phyloP scores from a whole-genome alignment of 2,329 filamentous ascomycete genomes.

The Myriangium duriaei region DNA sequence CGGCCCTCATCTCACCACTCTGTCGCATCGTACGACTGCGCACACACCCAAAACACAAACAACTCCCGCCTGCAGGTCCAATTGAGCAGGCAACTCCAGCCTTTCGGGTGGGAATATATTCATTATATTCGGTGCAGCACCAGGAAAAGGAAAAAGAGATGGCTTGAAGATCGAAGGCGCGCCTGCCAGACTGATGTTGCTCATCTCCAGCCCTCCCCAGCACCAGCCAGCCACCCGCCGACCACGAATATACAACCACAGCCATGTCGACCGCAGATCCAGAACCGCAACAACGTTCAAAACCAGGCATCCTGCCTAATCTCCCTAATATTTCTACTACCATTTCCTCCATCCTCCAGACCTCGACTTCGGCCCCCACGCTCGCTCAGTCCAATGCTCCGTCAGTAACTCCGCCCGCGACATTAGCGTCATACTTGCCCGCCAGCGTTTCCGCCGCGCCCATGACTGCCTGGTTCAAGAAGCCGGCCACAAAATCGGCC shows the following conservation, averaged over 20 bases:
- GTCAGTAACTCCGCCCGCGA: conserved; percentile 2
- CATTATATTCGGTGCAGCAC: neutral
- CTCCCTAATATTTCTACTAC: conserved; percentile 9
- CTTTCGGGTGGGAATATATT: neutral
- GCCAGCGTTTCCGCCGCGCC: neutral
- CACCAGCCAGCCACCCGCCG: conserved; percentile 7
- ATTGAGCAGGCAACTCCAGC: too few relatives aligned
- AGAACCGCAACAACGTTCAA: conserved; percentile 4
- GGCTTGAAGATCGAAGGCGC: too few relatives aligned
- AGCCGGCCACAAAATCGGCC: conserved; percentile 5
- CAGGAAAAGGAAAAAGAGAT: neutral
- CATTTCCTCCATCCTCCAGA: conserved; percentile 7
- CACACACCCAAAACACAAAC: neutral
- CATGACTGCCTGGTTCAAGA: conserved; percentile 5
- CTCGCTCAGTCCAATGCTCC: conserved; percentile 2
- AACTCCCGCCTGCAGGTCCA: too few relatives aligned
- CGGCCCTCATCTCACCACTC: neutral
- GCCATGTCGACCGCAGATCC: neutral
- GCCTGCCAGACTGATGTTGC: too few relatives aligned
- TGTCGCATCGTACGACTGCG: neutral
- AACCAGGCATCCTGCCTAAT: conserved; percentile 4
- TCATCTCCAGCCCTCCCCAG: neutral
- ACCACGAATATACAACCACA: conserved; percentile 7
- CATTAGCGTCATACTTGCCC: conserved; percentile 5
- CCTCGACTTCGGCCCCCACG: neutral